Percentiles rank a stretch among this genome's conserved stretches.
Evolutionary conservation across 2,329 filamentous ascomycete genomes (phyloP).

Genomic region (Aspergillus ochraceus): DNA sequence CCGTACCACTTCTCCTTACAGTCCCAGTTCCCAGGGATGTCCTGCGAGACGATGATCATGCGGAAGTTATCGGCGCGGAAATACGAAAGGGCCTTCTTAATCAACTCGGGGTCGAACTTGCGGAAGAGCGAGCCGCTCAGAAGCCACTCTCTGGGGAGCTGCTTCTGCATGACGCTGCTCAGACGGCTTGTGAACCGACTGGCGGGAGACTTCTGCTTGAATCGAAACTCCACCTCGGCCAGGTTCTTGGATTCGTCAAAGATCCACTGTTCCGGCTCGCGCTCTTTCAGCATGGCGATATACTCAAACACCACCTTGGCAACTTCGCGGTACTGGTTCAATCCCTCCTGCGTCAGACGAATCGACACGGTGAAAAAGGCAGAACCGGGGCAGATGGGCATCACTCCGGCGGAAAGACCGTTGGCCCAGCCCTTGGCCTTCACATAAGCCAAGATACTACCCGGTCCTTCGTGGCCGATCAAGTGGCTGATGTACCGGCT

Average conservation of each 20-base stretch:
- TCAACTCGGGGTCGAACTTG: constrained; percentile 76
- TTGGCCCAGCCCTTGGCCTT: constrained; percentile 91
- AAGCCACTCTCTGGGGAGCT: constrained; percentile 80
- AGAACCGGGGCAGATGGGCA: constrained; percentile 74
- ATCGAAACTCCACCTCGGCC: constrained; percentile 91
- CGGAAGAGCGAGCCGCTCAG: constrained; percentile 78
- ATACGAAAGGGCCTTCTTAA: constrained; percentile 70
- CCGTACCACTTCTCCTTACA: constrained; percentile 96
- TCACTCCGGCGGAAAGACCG: constrained; percentile 73
- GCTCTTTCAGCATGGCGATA: constrained; percentile 78
- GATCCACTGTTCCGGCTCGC: constrained; percentile 85
- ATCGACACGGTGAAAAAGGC: constrained; percentile 78
- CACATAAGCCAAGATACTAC: constrained; percentile 85
- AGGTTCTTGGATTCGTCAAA: constrained; percentile 88
- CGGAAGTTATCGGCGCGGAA: constrained; percentile 87
- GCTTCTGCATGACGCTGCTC: constrained; percentile 87
- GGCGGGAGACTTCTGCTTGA: constrained; percentile 87
- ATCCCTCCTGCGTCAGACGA: constrained; percentile 78
- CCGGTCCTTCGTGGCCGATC: constrained; percentile 88
- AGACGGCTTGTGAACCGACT: constrained; percentile 85
- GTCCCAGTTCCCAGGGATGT: constrained; percentile 80
- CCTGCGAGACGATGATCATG: constrained; percentile 77
- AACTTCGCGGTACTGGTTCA: constrained; percentile 79
- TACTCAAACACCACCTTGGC: constrained; percentile 88
- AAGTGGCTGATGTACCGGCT: constrained; percentile 84